Percentiles rank a stretch among this genome's conserved stretches.
Conservation (phyloP, 352 stramenopile genomes). For the Globisporangium nagaii region DNA sequence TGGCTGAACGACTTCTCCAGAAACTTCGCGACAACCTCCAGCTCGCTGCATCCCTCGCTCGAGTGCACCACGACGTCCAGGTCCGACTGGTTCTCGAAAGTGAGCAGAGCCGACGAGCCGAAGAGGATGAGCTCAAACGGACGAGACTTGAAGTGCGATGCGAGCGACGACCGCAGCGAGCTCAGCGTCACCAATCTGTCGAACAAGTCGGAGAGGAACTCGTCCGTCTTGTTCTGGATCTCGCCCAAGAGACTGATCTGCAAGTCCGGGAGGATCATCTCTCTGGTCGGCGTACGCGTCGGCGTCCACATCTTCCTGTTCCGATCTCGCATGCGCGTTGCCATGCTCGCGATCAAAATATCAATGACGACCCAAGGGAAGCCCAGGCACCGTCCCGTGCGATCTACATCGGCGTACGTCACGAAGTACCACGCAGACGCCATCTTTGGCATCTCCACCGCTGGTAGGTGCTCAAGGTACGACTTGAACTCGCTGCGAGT, state of each 20-base stretch:
- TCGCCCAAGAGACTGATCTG: constrained; percentile 58
- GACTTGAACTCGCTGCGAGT: constrained; percentile 48
- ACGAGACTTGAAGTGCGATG: constrained; percentile 29
- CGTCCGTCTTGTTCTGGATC: constrained; percentile 37
- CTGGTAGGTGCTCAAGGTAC: constrained; percentile 12
- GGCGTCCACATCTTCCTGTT: constrained; percentile 23
- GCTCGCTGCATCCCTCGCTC: constrained; percentile 12
- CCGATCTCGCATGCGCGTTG: constrained; percentile 3
- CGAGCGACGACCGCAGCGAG: constrained; percentile 31
- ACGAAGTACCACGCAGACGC: constrained; percentile 71
- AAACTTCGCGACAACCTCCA: constrained; percentile 27
- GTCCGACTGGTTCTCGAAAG: constrained; percentile 75
- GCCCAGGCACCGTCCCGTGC: constrained; percentile 32
- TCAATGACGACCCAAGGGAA: constrained; percentile 75
- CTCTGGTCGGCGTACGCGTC: constrained; percentile 15
- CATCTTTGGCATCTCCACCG: constrained; percentile 26
- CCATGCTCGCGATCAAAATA: constrained; percentile 41
- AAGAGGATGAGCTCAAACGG: constrained; percentile 53
- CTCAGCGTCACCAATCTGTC: constrained; percentile 56
- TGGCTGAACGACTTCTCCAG: constrained; percentile 25
- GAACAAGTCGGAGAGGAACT: constrained; percentile 55
- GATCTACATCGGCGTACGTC: constrained; percentile 41
- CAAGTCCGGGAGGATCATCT: constrained; percentile 40
- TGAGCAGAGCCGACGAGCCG: constrained; percentile 63
- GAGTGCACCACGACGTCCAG: constrained; percentile 47